Conservation (phyloP, 306 rosid species). For the Coriaria nepalensis region DNA sequence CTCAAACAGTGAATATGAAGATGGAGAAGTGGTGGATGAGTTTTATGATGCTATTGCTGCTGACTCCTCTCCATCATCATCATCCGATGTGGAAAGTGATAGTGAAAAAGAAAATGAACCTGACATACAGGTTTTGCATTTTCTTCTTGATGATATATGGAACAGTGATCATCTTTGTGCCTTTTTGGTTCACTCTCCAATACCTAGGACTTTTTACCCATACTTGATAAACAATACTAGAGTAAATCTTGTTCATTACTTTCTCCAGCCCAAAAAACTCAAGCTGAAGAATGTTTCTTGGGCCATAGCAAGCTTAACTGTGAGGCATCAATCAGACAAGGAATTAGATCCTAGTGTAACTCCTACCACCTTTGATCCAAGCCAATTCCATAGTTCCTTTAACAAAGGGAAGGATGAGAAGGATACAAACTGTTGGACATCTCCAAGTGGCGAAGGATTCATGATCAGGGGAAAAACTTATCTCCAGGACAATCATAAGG, state of each 20-base stretch:
- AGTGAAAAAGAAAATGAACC: constrained; percentile 6
- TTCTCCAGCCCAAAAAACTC: constrained; percentile 29
- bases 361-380: constrained; percentile 35
- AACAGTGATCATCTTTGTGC: neutral
- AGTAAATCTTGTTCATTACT: neutral
- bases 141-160: constrained; percentile 3
- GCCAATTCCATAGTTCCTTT: constrained; percentile 42
- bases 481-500: constrained; percentile 79
- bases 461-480: constrained; percentile 90
- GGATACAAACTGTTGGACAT: constrained; percentile 77
- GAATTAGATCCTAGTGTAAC: constrained; percentile 38
- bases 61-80: constrained; percentile 43
- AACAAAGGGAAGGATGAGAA: constrained; percentile 34
- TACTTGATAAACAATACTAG: too few relatives aligned
- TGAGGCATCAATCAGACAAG: constrained; percentile 27
- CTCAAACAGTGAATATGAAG: constrained; percentile 36
- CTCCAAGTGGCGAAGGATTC: constrained; percentile 63
- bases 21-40: constrained; percentile 52
- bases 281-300: constrained; percentile 45
- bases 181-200: neutral
- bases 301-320: constrained; percentile 29
- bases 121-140: constrained; percentile 21
- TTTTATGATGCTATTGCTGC: constrained; percentile 82
- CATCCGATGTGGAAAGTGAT: constrained; percentile 21
- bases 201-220: neutral